phyloP scores from a whole-genome alignment of 768 basidiomycete species.

The Zangia roseola region DNA sequence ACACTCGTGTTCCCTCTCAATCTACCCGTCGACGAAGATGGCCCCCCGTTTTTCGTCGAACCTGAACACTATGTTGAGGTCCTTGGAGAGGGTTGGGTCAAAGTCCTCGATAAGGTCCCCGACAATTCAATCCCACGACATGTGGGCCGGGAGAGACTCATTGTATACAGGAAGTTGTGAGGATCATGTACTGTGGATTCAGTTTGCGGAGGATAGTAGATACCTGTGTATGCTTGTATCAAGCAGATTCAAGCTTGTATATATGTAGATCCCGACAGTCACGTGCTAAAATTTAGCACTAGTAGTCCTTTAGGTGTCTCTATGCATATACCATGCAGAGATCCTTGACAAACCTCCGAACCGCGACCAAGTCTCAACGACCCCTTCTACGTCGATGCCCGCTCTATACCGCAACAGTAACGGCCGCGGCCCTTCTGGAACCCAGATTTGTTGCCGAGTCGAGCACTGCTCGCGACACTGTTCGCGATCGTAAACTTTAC shows the following conservation, averaged over 20 bases:
- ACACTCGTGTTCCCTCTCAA: slow-evolving; percentile 59
- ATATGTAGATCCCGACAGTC: neutral
- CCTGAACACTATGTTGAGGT: slow-evolving; percentile 54
- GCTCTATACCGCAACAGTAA: slow-evolving; percentile 10
- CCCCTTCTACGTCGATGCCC: slow-evolving; percentile 6
- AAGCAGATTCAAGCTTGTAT: too few species aligned
- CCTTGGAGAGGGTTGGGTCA: slow-evolving; percentile 50
- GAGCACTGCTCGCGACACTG: slow-evolving; percentile 4
- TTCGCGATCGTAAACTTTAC: slow-evolving; percentile 26
- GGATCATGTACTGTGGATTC: too few species aligned
- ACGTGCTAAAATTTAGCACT: slow-evolving; percentile 14
- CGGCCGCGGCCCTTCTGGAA: slow-evolving; percentile 1
- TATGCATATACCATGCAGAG: slow-evolving; percentile 24
- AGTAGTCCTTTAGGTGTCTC: neutral
- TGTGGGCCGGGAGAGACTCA: slow-evolving; percentile 47
- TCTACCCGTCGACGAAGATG: slow-evolving; percentile 41
- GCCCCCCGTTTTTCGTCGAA: slow-evolving; percentile 64
- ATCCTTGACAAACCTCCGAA: slow-evolving; percentile 21
- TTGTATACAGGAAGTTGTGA: slow-evolving; percentile 34
- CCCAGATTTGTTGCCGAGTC: slow-evolving; percentile 5
- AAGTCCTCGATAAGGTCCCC: slow-evolving; percentile 53
- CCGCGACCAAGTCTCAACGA: slow-evolving; percentile 6
- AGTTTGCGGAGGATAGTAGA: too few species aligned
- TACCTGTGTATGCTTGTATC: too few species aligned
- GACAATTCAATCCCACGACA: slow-evolving; percentile 41